Conservation (phyloP, 371 early-diverging fungal species). For the Cokeromyces recurvatus region DNA sequence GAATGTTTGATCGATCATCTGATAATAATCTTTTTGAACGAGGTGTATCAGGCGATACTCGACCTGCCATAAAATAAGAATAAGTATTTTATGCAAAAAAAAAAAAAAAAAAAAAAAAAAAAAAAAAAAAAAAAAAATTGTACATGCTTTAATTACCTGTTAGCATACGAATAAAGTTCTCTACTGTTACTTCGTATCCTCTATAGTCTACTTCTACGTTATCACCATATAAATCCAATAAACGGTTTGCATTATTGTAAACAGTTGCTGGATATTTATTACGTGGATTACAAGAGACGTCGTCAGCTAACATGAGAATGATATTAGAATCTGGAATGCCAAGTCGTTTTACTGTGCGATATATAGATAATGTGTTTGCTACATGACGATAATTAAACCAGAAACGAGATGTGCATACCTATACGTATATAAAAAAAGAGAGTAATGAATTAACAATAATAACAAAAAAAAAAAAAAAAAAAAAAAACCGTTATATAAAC, state of each 20-base stretch:
- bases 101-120: too few relatives aligned
- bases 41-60: slow-evolving; percentile 73
- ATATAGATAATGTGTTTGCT: slow-evolving; percentile 93
- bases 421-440: background rate
- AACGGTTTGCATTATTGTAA: slow-evolving; percentile 80
- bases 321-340: slow-evolving; percentile 98
- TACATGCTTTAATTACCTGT: slow-evolving; percentile 64
- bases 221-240: slow-evolving; percentile 87
- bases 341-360: slow-evolving; percentile 94
- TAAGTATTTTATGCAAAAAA: background rate
- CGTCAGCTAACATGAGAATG: slow-evolving; percentile 97
- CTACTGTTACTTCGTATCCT: slow-evolving; percentile 97
- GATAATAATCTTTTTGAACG: slow-evolving; percentile 90
- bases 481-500: too few relatives aligned
- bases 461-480: too few relatives aligned
- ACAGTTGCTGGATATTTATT: slow-evolving; percentile 91
- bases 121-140: background rate
- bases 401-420: slow-evolving; percentile 95
- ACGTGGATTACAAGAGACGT: slow-evolving; percentile 94
- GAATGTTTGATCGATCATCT: slow-evolving; percentile 90
- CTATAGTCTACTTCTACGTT: slow-evolving; percentile 97
- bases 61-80: slow-evolving; percentile 33
- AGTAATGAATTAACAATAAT: too few relatives aligned
- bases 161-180: slow-evolving; percentile 92
- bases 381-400: slow-evolving; percentile 98